These are phyloP conservation scores for Blastomyces silverae DNA, from an alignment of 2,329 filamentous ascomycete species.

Conservation along the genomic window DNA sequence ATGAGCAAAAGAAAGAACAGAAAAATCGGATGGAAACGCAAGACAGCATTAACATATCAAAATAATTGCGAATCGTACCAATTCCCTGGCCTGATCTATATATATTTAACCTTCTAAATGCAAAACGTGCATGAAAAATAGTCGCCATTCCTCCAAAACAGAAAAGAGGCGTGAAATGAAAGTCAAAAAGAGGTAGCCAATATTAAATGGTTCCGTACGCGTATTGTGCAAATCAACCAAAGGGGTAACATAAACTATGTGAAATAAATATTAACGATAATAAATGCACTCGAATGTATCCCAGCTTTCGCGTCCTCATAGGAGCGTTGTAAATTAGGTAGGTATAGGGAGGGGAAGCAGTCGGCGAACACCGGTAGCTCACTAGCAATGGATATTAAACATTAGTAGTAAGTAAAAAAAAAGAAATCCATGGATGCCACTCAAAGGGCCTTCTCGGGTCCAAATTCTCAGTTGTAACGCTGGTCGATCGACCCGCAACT, in stretches of 20 bases:
- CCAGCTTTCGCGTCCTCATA: background rate
- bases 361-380: background rate
- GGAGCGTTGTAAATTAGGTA: background rate
- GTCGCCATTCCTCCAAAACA: background rate
- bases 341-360: background rate
- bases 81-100: slow-evolving; percentile 1
- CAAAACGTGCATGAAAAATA: background rate
- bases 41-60: background rate
- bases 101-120: slow-evolving; percentile 3
- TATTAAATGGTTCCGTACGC: background rate
- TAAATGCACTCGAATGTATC: background rate
- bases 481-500: background rate
- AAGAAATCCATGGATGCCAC: background rate
- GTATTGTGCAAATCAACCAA: slow-evolving; percentile 6
- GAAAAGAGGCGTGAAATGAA: background rate
- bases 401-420: background rate
- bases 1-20: background rate
- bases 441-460: background rate
- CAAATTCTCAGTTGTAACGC: background rate
- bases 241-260: background rate
- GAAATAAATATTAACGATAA: background rate
- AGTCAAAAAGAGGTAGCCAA: background rate
- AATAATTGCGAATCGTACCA: slow-evolving; percentile 4
- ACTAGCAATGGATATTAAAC: background rate
- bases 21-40: background rate